phyloP scores from a whole-genome alignment of 1,284 basidiomycete species.

The Ceratobasidium theobromae region DNA sequence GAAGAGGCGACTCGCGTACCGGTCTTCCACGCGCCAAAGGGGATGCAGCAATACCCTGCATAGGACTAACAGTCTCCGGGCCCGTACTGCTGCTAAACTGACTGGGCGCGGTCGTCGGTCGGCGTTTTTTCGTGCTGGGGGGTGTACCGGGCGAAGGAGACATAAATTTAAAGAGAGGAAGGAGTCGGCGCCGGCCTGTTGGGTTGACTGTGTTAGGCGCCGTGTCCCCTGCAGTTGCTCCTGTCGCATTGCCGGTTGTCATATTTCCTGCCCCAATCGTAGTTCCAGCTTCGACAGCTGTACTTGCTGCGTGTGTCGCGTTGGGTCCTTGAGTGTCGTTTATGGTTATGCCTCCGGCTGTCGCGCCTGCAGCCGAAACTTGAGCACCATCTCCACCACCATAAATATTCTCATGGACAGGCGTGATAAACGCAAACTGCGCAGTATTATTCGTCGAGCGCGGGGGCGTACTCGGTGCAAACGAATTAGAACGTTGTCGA shows the following conservation, averaged over 20 bases:
- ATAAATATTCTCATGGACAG: background rate
- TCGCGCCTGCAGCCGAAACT: background rate
- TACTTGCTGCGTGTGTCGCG: background rate
- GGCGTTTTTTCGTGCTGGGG: conserved; percentile 21
- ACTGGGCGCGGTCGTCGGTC: conserved; percentile 12
- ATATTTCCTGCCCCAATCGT: background rate
- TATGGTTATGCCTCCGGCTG: background rate
- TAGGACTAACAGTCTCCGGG: background rate
- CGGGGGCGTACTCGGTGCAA: conserved; percentile 7
- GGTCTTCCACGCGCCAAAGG: conserved; percentile 14
- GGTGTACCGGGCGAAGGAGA: conserved; percentile 21
- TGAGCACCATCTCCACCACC: background rate
- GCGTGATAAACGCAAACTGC: conserved; percentile 29
- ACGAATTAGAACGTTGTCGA: conserved; percentile 11
- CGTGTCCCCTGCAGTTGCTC: background rate
- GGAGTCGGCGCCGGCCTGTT: background rate
- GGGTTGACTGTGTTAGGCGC: background rate
- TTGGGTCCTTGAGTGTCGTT: background rate
- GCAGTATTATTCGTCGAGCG: conserved; percentile 23
- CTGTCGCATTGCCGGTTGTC: background rate
- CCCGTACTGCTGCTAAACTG: conserved; percentile 4
- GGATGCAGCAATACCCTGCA: background rate
- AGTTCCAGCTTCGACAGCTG: background rate
- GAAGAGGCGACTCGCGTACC: conserved; percentile 23
- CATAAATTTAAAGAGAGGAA: conserved; percentile 23